A percentile compares a stretch with the other conserved stretches of the same genome.
phyloP scores from a whole-genome alignment of 176 grass and related monocot genomes.

The Bromus sterilis region DNA sequence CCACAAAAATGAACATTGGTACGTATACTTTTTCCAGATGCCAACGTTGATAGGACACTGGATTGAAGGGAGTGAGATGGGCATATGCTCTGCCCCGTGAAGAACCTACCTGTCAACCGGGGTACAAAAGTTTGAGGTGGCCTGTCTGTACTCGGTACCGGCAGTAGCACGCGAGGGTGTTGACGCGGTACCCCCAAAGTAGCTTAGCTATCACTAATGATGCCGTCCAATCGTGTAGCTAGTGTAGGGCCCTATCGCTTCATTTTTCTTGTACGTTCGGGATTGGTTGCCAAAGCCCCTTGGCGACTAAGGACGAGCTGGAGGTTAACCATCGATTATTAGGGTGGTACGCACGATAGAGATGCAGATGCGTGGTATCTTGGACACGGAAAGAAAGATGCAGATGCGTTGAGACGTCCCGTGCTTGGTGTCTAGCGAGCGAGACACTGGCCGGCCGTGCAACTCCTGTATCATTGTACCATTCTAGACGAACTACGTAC shows the following conservation, averaged over 20 bases:
- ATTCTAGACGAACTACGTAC: neutral
- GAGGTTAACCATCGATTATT: neutral
- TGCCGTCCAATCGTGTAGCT: neutral
- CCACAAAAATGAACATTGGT: too few species aligned
- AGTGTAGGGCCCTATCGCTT: neutral
- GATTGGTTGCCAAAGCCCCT: neutral
- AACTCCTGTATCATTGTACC: neutral
- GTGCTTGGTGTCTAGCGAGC: neutral
- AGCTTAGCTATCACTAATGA: neutral
- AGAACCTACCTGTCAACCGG: neutral
- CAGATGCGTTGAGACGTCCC: neutral
- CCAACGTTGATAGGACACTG: neutral
- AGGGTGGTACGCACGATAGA: too few species aligned
- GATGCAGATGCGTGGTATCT: too few species aligned
- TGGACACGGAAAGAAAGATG: neutral
- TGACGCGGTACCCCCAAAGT: neutral
- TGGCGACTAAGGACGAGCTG: too few species aligned
- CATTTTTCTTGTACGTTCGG: neutral
- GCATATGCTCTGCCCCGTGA: neutral
- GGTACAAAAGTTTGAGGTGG: neutral
- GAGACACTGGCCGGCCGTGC: neutral
- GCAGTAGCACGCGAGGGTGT: neutral
- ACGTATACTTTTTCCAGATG: too few species aligned
- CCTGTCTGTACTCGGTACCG: neutral
- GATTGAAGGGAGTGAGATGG: neutral